Evolutionary conservation across 768 basidiomycete species (phyloP).

Genomic region (Pleurotus platypus): DNA sequence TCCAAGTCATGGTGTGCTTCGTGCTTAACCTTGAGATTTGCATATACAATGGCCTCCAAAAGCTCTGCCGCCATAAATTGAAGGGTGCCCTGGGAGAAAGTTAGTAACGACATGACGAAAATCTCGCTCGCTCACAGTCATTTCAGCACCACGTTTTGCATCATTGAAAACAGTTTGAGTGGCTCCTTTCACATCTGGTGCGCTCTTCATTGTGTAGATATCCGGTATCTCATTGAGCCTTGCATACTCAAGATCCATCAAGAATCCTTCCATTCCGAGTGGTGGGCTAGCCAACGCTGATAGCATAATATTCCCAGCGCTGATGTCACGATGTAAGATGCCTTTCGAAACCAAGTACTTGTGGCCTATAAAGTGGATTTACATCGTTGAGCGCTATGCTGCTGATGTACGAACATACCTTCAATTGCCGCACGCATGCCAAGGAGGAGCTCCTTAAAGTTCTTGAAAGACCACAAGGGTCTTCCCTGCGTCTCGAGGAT

Average conservation of each 20-base stretch:
- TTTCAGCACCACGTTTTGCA: conserved; percentile 2
- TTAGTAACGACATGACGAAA: background rate
- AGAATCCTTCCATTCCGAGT: conserved; percentile 17
- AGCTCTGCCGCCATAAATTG: conserved; percentile 19
- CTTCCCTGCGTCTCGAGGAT: conserved; percentile 14
- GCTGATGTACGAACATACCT: conserved; percentile 9
- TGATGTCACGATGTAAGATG: conserved; percentile 29
- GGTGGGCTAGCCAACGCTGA: conserved; percentile 12
- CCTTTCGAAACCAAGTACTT: conserved; percentile 16
- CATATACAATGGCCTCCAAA: background rate
- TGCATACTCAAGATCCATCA: conserved; percentile 28
- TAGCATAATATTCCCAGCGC: conserved; percentile 14
- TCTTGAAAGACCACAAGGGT: conserved; percentile 15
- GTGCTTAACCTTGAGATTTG: background rate
- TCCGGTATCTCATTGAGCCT: conserved; percentile 1
- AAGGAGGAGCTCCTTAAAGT: conserved; percentile 14
- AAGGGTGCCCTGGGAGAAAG: conserved; percentile 14
- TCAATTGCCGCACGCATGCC: conserved; percentile 14
- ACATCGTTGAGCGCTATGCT: background rate
- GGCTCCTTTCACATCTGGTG: background rate
- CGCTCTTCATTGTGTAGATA: background rate
- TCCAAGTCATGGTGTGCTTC: conserved; percentile 6
- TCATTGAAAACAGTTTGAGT: conserved; percentile 9
- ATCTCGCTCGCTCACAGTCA: conserved; percentile 10
- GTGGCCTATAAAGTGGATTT: conserved; percentile 13